Conservation (phyloP, 139 green algal genomes). For the Gonium pectorale region DNA sequence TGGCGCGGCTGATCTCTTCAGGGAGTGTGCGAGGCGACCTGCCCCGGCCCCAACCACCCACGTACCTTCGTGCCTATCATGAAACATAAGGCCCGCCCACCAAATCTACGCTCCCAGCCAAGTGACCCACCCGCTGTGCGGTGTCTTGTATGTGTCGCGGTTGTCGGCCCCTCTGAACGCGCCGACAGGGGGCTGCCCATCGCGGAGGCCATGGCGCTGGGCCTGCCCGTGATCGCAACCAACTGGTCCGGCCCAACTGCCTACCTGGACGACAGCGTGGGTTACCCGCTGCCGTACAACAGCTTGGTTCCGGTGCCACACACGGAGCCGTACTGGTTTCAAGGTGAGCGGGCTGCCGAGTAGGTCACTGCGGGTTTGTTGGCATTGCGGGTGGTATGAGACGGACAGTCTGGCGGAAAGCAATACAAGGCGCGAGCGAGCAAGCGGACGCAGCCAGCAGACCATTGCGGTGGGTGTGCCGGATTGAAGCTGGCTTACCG, state of each 20-base stretch:
- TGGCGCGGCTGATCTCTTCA: too few species aligned
- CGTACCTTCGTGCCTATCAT: background rate
- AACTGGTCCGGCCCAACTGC: conserved; percentile 71
- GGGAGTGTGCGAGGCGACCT: too few species aligned
- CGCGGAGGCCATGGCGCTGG: conserved; percentile 76
- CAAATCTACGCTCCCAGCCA: too few species aligned
- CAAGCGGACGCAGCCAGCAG: too few species aligned
- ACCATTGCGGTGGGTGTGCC: too few species aligned
- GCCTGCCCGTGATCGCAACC: conserved; percentile 62
- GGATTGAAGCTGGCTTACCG: too few species aligned
- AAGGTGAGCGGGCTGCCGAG: conserved; percentile 4
- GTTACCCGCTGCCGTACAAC: conserved; percentile 37
- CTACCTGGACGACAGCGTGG: conserved; percentile 56
- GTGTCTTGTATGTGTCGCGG: background rate
- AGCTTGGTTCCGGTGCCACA: background rate
- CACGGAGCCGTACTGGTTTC: conserved; percentile 25
- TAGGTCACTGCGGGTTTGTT: too few species aligned
- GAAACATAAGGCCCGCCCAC: too few species aligned
- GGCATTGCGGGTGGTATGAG: too few species aligned
- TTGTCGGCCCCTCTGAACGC: background rate
- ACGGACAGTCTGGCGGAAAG: too few species aligned
- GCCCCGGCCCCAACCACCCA: background rate
- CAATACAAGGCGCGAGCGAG: too few species aligned
- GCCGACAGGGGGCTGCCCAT: conserved; percentile 57
- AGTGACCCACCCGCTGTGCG: too few species aligned